phyloP scores from a whole-genome alignment of 257 asterid species.

The Solanum pimpinellifolium region DNA sequence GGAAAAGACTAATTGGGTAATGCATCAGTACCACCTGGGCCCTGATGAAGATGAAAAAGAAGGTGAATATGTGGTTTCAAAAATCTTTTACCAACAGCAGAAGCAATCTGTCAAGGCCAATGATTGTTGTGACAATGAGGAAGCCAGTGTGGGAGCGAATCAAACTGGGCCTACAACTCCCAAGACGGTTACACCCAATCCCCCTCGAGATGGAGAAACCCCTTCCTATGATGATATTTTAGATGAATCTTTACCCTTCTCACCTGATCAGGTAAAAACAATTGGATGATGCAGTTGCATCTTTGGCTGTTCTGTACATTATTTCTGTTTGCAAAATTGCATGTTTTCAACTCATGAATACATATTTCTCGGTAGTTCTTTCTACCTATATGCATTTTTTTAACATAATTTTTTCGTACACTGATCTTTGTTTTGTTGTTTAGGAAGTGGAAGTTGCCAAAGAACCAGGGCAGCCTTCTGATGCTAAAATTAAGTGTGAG shows the following conservation, averaged over 20 bases:
- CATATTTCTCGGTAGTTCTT: not conserved
- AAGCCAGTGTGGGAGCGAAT: constrained; percentile 20
- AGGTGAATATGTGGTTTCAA: constrained; percentile 70
- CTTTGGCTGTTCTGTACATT: not conserved
- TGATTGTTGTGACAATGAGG: constrained; percentile 20
- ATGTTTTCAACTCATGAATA: not conserved
- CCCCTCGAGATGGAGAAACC: constrained; percentile 41
- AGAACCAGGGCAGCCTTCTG: constrained; percentile 10
- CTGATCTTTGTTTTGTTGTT: not conserved
- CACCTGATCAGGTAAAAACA: constrained; percentile 38
- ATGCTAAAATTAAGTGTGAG: constrained; percentile 22
- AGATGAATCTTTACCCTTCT: constrained; percentile 6
- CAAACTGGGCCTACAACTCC: constrained; percentile 66
- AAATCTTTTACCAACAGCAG: constrained; percentile 53
- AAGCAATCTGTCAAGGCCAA: constrained; percentile 30
- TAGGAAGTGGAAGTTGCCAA: constrained; percentile 32
- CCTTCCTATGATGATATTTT: constrained; percentile 31
- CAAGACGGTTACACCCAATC: constrained; percentile 41
- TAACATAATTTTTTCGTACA: not conserved
- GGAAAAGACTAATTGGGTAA: constrained; percentile 68
- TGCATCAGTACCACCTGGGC: constrained; percentile 95
- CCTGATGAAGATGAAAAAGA: constrained; percentile 49
- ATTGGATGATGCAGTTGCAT: not conserved
- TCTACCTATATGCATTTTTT: not conserved
- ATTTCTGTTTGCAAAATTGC: not conserved